A percentile compares a stretch with the other conserved stretches of the same genome.
These are phyloP conservation scores for Cyberlindnera xylosilytica DNA, from an alignment of 805 yeast species.

Conservation along the genomic window DNA sequence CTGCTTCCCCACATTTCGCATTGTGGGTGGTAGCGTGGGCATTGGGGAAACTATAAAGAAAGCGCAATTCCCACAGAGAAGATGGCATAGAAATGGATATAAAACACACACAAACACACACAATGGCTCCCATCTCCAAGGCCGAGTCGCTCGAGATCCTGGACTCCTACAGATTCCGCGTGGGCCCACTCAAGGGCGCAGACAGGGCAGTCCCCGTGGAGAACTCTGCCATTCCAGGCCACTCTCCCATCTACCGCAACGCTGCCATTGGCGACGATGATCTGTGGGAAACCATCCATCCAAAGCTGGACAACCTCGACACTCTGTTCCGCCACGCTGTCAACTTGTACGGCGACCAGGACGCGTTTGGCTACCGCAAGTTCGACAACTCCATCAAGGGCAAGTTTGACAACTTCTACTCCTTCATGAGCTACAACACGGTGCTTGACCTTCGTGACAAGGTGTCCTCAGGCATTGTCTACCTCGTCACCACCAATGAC, in stretches of 20 bases:
- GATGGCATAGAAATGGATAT: too few relatives aligned
- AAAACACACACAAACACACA: neutral
- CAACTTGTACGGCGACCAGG: conserved; percentile 23
- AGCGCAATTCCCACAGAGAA: too few relatives aligned
- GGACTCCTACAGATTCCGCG: conserved; percentile 7
- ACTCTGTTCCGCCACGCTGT: conserved; percentile 19
- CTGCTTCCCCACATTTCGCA: neutral
- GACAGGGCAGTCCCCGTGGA: conserved; percentile 6
- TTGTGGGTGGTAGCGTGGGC: too few relatives aligned
- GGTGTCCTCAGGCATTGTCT: conserved; percentile 53
- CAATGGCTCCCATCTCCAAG: conserved; percentile 6
- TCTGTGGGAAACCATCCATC: conserved; percentile 5
- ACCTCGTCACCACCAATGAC: conserved; percentile 25
- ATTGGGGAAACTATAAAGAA: too few relatives aligned
- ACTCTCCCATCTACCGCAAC: conserved; percentile 12
- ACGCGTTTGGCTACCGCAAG: conserved; percentile 37
- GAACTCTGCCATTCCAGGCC: conserved; percentile 5
- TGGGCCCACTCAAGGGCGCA: conserved; percentile 5
- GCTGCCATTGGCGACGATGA: conserved; percentile 1
- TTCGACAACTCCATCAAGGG: conserved; percentile 28
- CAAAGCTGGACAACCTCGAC: conserved; percentile 8
- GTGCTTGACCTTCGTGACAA: conserved; percentile 39
- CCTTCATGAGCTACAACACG: conserved; percentile 37
- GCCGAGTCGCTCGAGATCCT: conserved; percentile 13
- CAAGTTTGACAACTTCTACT: conserved; percentile 39